Base-by-base conservation (phyloP, 2,329 filamentous ascomycete species). In the Phaeomoniella chlamydospora region DNA sequence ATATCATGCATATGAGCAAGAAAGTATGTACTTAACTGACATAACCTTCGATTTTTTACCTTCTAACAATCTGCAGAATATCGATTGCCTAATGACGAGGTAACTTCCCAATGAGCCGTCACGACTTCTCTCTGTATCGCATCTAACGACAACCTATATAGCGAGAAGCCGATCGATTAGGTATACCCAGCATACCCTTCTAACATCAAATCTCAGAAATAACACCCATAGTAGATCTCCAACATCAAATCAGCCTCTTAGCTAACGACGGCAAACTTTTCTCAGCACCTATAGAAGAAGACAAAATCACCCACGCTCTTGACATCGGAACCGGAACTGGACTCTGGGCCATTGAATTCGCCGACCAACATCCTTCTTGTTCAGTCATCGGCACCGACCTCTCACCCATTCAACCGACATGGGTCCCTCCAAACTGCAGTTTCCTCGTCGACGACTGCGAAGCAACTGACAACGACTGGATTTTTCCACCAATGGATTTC, bases 311-410 rank as follows among this genome's bases (percentile, higher is more conserved):
- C 15, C 29, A 38, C 18, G 40, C 33, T 9, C 29, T 44, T 18
- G 42, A 44, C 29, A 38, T 44, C 31, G 42, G 42, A 18, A 42
- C 40, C 2, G 42, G 42, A 6, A 35, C 37, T 29, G 41, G 41
- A 22, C 37, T 41, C 15, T 43, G 39, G 40, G 38, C 41, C 16
- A 38, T 45, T 13, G 41, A 41, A 16, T 42, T 39, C 33, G 42
- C 42, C 4, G 43, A 44, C 18, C 22, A 37, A 61, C 41, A 42
- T 45, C 39, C 43, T 5, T 12, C 33, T 29, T 50, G 55, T 4
- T 38, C 43, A 37, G 45, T 57, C 13, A 43, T 56, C 13, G 58
- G 57, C 6, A 58, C 50, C 3, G 56, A 59, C 35, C 47, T 60
- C 4, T 51, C 46, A 33, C 54, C 57, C n/a, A 61, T 59, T 6